Evolutionary conservation across 768 basidiomycete genomes (phyloP), one percentile per base, ranked within the genome.

Genomic region (Asterophora lycoperdoides): DNA sequence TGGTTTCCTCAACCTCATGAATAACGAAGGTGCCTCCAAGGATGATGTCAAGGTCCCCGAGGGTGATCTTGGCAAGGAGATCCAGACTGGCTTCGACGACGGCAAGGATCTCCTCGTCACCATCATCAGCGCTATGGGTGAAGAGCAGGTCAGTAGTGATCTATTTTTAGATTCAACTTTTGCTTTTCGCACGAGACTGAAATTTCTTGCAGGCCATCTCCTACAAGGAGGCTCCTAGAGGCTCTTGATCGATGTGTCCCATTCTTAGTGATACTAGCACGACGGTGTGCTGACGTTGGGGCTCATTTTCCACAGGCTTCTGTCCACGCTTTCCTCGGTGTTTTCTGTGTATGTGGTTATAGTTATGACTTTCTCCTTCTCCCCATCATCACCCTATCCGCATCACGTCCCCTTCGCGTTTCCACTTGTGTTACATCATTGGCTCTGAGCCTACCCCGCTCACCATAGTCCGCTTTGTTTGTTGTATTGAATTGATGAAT

Each of bases 11-110:
- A 96, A 93, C 81, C 80, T 99, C 62, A 88, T 99, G 89, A 79
- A 74, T 58, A 38, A 62, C 59, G 93, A 95, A 41, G 93, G 93
- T 48, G 59, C 59, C 56, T 3, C 86, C 61, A 97, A 96, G 74
- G 91, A 97, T 64, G 95, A 99, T 73, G 90, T 99, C 70, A 86
- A 83, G 66, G 70, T 98, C 55, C 96, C 95, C 26, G 95, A 97
- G 53, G 71, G 80, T 48, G 84, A 89, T 5, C 56, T 97, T 40
- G 96, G 96, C 55, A 69, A 71, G 47, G 67, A 84, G 44, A 93
- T 98, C 57, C 50, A 74, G 60, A 47, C 36, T 8, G 83, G 61
- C 19, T 97, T 96, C 63, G 89, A 96, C 0, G 83, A 75, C 0
- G 92, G 88, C 69, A 91, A 92, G 71, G 93, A 94, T 52, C 74